phyloP scores from a whole-genome alignment of 129 eudicot genomes.

The Saussurea involucrata region DNA sequence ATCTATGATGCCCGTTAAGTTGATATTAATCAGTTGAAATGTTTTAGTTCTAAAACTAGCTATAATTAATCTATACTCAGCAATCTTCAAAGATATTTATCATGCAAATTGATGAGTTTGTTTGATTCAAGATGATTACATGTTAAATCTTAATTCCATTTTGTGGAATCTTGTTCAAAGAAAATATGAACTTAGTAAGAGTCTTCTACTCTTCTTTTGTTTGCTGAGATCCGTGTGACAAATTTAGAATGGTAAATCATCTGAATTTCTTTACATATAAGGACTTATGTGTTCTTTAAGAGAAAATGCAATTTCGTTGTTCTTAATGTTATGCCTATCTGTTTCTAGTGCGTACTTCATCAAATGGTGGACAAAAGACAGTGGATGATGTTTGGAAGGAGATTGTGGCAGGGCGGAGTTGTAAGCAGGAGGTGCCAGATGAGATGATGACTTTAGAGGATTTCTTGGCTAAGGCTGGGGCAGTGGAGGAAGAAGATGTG shows the following conservation, averaged over 20 bases:
- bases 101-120: not conserved
- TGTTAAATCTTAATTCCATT: not conserved
- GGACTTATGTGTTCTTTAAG: not conserved
- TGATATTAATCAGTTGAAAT: not conserved
- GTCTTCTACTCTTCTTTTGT: not conserved
- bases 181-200: not conserved
- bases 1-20: not conserved
- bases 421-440: conserved; percentile 49
- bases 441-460: conserved; percentile 90
- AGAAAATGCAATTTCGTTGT: not conserved
- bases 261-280: not conserved
- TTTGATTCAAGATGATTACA: not conserved
- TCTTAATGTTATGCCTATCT: not conserved
- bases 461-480: conserved; percentile 70
- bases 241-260: not conserved
- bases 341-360: conserved; percentile 1
- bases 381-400: conserved; percentile 87
- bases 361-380: conserved; percentile 34
- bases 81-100: not conserved
- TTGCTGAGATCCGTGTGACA: not conserved
- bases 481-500: conserved; percentile 51
- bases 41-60: not conserved
- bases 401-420: conserved; percentile 58
- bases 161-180: not conserved
- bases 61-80: not conserved